These are phyloP conservation scores for Aureococcus anophagefferens DNA, from an alignment of 108 stramenopile species.

Conservation along the genomic window DNA sequence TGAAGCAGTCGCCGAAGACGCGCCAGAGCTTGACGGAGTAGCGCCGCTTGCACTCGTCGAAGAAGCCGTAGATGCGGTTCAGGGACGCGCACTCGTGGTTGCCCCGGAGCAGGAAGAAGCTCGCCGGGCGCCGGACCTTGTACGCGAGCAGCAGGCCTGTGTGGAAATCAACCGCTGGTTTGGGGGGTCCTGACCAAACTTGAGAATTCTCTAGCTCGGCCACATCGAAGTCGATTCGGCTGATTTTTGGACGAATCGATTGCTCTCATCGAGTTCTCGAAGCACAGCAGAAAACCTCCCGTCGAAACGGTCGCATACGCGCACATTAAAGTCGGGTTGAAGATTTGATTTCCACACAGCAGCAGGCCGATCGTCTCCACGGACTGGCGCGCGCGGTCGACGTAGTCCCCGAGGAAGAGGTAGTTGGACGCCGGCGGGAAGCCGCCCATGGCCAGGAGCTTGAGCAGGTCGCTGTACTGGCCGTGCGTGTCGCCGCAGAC, in stretches of 20 bases:
- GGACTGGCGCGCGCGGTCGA: conserved; percentile 63
- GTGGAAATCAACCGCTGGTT: no score
- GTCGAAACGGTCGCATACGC: no score
- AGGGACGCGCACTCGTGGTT: conserved; percentile 76
- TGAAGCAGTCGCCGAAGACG: conserved; percentile 49
- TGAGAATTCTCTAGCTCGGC: background rate
- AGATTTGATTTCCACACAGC: conserved; percentile 3
- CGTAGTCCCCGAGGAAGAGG: conserved; percentile 82
- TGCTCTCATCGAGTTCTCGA: no score
- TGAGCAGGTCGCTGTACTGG: conserved; percentile 85
- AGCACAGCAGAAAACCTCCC: no score
- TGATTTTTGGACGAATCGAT: no score
- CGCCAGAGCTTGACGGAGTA: conserved; percentile 40
- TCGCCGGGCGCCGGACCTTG: conserved; percentile 48
- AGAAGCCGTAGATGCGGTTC: conserved; percentile 79
- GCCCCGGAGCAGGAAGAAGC: conserved; percentile 51
- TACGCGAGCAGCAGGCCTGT: conserved; percentile 42
- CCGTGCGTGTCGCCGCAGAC: no score
- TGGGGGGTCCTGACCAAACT: conserved; percentile 21
- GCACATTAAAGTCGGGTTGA: no score
- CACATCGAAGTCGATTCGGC: no score
- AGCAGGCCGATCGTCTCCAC: conserved; percentile 49
- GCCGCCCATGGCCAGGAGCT: conserved; percentile 92
- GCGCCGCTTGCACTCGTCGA: conserved; percentile 37
- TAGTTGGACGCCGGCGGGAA: conserved; percentile 91